Evolutionary conservation across 164 flowering plant genomes (phyloP), one percentile per base, ranked within the genome.

Genomic region (Sextonia rubra): DNA sequence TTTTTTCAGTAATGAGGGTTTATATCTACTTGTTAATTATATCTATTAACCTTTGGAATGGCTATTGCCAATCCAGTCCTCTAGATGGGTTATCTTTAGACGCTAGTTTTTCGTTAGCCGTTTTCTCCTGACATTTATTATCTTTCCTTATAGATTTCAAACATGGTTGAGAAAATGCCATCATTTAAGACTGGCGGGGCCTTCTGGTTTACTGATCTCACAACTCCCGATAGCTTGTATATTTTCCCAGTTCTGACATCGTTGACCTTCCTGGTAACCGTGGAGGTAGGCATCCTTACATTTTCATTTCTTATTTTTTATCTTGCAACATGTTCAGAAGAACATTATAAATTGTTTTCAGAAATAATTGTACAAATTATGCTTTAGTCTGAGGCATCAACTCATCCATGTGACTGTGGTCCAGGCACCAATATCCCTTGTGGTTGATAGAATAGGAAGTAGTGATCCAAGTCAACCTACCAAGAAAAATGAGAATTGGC

Each of bases 161-260:
- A 88, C 83, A 90, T 94, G 98, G 89, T 78, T 29, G 94, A 94
- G 69, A 94, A 92, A 72, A 89, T 94, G 27, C 98, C 96, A 55
- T 94, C 98, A 26, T 89, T 94, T 56, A 87, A 89, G 78, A 72
- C 7, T 67, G 98, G 98, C 24, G 98, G 98, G 75, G 85, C 90
- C 14, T 84, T 76, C 61, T 94, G 98, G 97, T 94, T 94, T 74
- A 73, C 83, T 1, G 97, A 94, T 86, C 89, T 94, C 72, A 85
- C 97, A 44, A 87, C 93, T 78, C 90, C 96, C 15, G 97, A 94
- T 83, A 73, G 69, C 69, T 73, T 89, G 68, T 90, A 85, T 77
- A 83, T 92, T 56, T 78, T 92, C 47, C 98, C 98, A 60, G 82
- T 86, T 74, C 49, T 94, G 78, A 82, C 97, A 26, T 88, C 84